These are phyloP conservation scores for Phaffomyces thermotolerans DNA, from an alignment of 805 yeast species.

Conservation along the genomic window DNA sequence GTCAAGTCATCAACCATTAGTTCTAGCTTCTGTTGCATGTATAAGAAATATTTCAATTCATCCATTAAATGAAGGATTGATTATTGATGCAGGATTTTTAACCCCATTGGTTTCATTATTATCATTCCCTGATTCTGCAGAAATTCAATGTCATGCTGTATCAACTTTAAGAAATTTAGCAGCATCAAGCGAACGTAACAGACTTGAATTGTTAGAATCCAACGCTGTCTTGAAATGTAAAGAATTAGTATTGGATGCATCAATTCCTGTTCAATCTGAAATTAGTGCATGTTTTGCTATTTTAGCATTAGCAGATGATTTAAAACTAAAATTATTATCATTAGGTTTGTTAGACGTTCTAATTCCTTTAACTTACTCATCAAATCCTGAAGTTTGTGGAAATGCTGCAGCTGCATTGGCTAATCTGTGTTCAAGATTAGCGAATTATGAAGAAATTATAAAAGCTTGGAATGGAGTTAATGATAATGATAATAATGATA, in stretches of 20 bases:
- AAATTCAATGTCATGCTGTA: slow-evolving; percentile 96
- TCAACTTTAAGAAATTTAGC: slow-evolving; percentile 94
- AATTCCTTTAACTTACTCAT: slow-evolving; percentile 83
- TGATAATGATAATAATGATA: slow-evolving; percentile 41
- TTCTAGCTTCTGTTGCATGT: slow-evolving; percentile 96
- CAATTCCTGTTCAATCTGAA: slow-evolving; percentile 92
- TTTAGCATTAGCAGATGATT: slow-evolving; percentile 90
- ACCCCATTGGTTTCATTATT: slow-evolving; percentile 82
- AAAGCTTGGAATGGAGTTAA: slow-evolving; percentile 54
- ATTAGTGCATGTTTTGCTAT: slow-evolving; percentile 97
- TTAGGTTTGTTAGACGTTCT: slow-evolving; percentile 81
- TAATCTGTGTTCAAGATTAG: slow-evolving; percentile 84
- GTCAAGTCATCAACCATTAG: slow-evolving; percentile 84
- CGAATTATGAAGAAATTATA: slow-evolving; percentile 72
- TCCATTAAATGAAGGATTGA: slow-evolving; percentile 90
- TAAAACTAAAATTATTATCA: slow-evolving; percentile 76
- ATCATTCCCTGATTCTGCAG: slow-evolving; percentile 83
- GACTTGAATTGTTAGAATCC: slow-evolving; percentile 85
- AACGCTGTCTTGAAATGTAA: slow-evolving; percentile 94
- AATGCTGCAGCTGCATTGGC: slow-evolving; percentile 98
- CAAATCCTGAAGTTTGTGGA: slow-evolving; percentile 93
- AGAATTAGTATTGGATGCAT: slow-evolving; percentile 75
- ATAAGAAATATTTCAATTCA: slow-evolving; percentile 95
- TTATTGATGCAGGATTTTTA: slow-evolving; percentile 94
- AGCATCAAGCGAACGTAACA: slow-evolving; percentile 88